Evolutionary conservation across 768 basidiomycete species (phyloP).

Genomic region (Podaxis sp.): DNA sequence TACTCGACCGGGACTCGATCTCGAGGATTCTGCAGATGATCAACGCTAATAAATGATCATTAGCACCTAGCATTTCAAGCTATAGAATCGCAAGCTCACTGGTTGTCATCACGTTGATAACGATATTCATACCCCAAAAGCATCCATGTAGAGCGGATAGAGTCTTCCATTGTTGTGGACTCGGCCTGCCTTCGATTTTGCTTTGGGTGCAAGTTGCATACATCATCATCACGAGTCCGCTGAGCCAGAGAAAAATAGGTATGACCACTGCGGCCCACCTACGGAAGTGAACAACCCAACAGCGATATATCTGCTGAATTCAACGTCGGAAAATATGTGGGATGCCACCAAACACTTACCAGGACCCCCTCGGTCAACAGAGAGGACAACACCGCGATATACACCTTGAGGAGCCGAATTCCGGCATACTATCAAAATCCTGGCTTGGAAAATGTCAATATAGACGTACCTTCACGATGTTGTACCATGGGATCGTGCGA

Average conservation of each 20-base stretch:
- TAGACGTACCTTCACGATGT: neutral
- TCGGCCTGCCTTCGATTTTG: neutral
- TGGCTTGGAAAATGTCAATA: neutral
- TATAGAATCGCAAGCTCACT: neutral
- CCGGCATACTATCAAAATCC: neutral
- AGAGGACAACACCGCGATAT: neutral
- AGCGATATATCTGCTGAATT: slow-evolving; percentile 3
- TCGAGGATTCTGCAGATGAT: neutral
- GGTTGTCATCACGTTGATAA: slow-evolving; percentile 3
- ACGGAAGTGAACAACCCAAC: neutral
- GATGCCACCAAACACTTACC: neutral
- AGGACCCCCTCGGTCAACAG: neutral
- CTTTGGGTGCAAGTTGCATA: neutral
- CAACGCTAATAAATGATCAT: neutral
- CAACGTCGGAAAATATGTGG: neutral
- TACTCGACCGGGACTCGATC: neutral
- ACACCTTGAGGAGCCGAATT: neutral
- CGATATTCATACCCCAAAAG: slow-evolving; percentile 2
- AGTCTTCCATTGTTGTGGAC: neutral
- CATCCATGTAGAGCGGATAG: neutral
- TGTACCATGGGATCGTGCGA: neutral
- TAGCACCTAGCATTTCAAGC: neutral
- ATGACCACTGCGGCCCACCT: neutral
- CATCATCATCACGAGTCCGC: neutral
- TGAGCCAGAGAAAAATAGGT: neutral